These are phyloP conservation scores for Saksenaea oblongispora DNA, from an alignment of 371 early-diverging fungal species.

Conservation along the genomic window DNA sequence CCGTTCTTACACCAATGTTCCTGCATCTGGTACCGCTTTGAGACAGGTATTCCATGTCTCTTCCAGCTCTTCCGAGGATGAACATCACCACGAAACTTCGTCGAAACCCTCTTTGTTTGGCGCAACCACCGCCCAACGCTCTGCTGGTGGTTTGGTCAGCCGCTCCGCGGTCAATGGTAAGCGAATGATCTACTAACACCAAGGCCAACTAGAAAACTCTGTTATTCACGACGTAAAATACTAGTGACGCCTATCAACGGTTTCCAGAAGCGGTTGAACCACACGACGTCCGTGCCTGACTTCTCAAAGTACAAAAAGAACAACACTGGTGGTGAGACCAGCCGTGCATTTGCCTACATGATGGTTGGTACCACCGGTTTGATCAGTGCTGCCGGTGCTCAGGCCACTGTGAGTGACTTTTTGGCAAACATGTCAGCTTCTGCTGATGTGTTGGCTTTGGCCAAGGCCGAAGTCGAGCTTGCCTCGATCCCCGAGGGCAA, in stretches of 20 bases:
- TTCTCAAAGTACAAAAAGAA: slow-evolving; percentile 60
- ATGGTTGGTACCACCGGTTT: slow-evolving; percentile 90
- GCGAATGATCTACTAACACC: neutral
- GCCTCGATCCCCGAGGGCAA: slow-evolving; percentile 91
- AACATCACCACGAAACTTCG: slow-evolving; percentile 39
- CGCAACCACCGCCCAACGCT: slow-evolving; percentile 37
- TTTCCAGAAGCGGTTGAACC: slow-evolving; percentile 51
- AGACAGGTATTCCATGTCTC: slow-evolving; percentile 37
- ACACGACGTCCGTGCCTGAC: slow-evolving; percentile 60
- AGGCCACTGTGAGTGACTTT: slow-evolving; percentile 88
- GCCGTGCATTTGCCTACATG: slow-evolving; percentile 84
- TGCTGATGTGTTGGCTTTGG: slow-evolving; percentile 94
- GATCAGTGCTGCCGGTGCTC: slow-evolving; percentile 82
- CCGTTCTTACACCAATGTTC: slow-evolving; percentile 47
- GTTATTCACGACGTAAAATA: neutral
- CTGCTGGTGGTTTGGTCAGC: slow-evolving; percentile 34
- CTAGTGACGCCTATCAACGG: slow-evolving; percentile 1
- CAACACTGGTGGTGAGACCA: slow-evolving; percentile 60
- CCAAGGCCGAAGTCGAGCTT: slow-evolving; percentile 93
- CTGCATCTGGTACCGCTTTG: slow-evolving; percentile 49
- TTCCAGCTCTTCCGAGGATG: slow-evolving; percentile 37
- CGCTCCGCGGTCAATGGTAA: slow-evolving; percentile 39
- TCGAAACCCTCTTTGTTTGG: slow-evolving; percentile 18
- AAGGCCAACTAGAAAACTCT: neutral
- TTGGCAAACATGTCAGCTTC: slow-evolving; percentile 88